Conservation (phyloP, 768 basidiomycete species). For the Naganishia antarctica region DNA sequence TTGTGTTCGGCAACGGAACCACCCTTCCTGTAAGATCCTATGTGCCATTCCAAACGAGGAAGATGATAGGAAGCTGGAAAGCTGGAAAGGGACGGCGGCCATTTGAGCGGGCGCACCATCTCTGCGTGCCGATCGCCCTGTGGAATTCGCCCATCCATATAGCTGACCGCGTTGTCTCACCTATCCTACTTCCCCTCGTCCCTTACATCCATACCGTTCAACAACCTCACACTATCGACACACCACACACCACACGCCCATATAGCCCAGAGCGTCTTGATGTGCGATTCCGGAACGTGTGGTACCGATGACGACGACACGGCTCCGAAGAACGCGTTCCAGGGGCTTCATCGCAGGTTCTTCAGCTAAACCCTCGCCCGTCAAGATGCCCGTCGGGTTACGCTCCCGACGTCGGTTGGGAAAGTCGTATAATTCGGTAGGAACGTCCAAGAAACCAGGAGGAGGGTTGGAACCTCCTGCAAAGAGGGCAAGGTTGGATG, state of each 20-base stretch:
- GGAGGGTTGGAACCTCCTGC: neutral
- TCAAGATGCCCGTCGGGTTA: slow-evolving; percentile 7
- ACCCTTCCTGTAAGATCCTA: too few species aligned
- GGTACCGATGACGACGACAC: slow-evolving; percentile 15
- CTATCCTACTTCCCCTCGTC: too few species aligned
- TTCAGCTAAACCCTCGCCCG: slow-evolving; percentile 18
- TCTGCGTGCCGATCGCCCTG: too few species aligned
- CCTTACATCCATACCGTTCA: too few species aligned
- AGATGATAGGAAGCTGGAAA: too few species aligned
- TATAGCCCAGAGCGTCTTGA: neutral
- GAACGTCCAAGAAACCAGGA: neutral
- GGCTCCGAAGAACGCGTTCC: slow-evolving; percentile 18
- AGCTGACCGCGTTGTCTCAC: too few species aligned
- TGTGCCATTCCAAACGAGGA: too few species aligned
- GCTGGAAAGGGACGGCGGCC: too few species aligned
- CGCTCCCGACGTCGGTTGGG: slow-evolving; percentile 7
- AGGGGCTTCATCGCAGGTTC: slow-evolving; percentile 20
- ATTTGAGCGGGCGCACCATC: too few species aligned
- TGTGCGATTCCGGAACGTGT: slow-evolving; percentile 1
- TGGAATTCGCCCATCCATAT: too few species aligned
- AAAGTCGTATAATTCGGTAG: slow-evolving; percentile 2
- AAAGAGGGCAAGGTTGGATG: slow-evolving; percentile 5
- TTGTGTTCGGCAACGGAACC: too few species aligned
- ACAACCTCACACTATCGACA: too few species aligned
- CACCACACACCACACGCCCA: neutral